Conservation (phyloP, 768 basidiomycete genomes). For the Russula foetens region DNA sequence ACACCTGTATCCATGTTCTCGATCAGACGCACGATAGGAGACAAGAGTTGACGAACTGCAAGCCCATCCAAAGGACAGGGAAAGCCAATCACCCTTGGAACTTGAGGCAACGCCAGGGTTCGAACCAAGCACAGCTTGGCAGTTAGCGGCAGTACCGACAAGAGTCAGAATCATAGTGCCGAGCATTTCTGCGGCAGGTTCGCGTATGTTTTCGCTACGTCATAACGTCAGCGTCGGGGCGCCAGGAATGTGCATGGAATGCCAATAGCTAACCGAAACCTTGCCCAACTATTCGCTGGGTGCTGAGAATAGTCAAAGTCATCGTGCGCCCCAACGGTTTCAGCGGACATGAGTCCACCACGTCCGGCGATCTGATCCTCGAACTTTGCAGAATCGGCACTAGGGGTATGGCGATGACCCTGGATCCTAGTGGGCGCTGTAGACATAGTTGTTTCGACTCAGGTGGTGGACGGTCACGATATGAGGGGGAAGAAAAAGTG, state of each 20-base stretch:
- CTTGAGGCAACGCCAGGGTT: slow-evolving; percentile 20
- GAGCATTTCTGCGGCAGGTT: slow-evolving; percentile 24
- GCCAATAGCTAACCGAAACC: slow-evolving; percentile 14
- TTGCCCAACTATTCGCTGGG: slow-evolving; percentile 21
- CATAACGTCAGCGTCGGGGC: not conserved
- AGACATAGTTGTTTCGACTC: not conserved
- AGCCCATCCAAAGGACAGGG: slow-evolving; percentile 21
- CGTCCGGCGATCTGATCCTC: not conserved
- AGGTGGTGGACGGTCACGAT: not conserved
- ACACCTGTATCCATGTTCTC: slow-evolving; percentile 31
- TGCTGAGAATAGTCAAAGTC: slow-evolving; percentile 12
- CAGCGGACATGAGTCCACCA: not conserved
- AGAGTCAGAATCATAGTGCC: slow-evolving; percentile 24
- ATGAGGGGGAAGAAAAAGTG: not conserved
- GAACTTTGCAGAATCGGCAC: not conserved
- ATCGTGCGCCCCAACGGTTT: not conserved
- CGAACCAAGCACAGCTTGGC: slow-evolving; percentile 21
- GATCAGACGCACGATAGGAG: not conserved
- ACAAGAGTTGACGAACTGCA: slow-evolving; percentile 11
- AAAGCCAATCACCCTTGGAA: slow-evolving; percentile 21
- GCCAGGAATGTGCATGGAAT: not conserved
- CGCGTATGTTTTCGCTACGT: slow-evolving; percentile 12
- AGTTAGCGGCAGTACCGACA: slow-evolving; percentile 20
- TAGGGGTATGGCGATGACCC: slow-evolving; percentile 1
- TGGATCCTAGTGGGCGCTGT: not conserved